These are phyloP conservation scores for Aegilops bicornis DNA, from an alignment of 176 grass and related monocot genomes.

Conservation along the genomic window DNA sequence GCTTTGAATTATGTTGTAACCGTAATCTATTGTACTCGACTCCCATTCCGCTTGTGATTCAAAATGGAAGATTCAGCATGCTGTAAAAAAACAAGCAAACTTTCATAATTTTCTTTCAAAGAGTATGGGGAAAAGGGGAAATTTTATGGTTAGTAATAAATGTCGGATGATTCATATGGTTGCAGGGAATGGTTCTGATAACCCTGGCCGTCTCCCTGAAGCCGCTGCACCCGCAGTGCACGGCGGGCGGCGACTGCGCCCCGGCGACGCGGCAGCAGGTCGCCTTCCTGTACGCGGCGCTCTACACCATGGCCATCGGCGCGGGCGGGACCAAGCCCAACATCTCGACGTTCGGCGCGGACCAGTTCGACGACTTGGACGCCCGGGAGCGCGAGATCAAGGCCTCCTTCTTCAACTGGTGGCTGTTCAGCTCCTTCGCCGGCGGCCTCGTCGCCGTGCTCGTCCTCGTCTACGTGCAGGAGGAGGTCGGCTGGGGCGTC, in stretches of 20 bases:
- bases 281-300: slow-evolving; percentile 55
- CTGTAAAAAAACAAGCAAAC: no score
- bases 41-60: no score
- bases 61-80: no score
- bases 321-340: slow-evolving; percentile 82
- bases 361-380: slow-evolving; percentile 83
- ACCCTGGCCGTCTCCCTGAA: slow-evolving; percentile 55
- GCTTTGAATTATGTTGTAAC: no score
- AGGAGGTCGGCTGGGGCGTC: slow-evolving; percentile 67
- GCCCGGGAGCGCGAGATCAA: slow-evolving; percentile 38
- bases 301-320: slow-evolving; percentile 64
- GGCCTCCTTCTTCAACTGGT: slow-evolving; percentile 88
- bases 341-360: slow-evolving; percentile 84
- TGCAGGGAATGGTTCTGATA: slow-evolving; percentile 69
- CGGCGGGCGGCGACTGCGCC: slow-evolving; percentile 19
- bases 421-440: slow-evolving; percentile 74
- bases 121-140: background rate
- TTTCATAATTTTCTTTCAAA: no score
- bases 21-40: no score
- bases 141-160: background rate
- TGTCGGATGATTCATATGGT: background rate
- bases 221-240: slow-evolving; percentile 43
- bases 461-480: slow-evolving; percentile 66
- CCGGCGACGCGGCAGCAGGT: slow-evolving; percentile 45
- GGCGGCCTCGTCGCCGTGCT: slow-evolving; percentile 58